A percentile compares a stretch with the other conserved stretches of the same genome.
These are phyloP conservation scores for Vanrija pseudolonga DNA, from an alignment of 1,284 basidiomycete genomes.

Conservation along the genomic window DNA sequence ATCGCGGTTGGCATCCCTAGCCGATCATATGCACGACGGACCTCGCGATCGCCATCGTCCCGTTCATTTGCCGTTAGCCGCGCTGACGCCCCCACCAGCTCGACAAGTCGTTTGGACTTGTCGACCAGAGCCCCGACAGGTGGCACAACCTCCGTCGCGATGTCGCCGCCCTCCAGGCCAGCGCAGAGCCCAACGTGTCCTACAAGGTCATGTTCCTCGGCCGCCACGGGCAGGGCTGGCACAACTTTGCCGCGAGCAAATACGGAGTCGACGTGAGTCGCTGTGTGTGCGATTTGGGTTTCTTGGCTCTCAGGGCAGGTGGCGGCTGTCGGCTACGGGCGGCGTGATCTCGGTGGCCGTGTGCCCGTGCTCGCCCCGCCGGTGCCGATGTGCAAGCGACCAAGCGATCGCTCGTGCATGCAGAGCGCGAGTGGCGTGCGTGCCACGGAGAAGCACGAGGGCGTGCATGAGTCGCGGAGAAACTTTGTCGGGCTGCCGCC, in stretches of 20 bases:
- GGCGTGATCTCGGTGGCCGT: too few relatives aligned
- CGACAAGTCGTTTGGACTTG: conserved; percentile 37
- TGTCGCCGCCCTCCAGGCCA: conserved; percentile 31
- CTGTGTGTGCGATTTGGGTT: not conserved
- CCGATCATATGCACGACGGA: not conserved
- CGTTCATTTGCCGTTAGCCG: not conserved
- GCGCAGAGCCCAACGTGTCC: conserved; percentile 32
- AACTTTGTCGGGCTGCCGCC: too few relatives aligned
- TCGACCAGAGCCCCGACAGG: conserved; percentile 36
- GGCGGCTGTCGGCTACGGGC: too few relatives aligned
- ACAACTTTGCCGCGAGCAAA: conserved; percentile 60
- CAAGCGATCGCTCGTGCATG: too few relatives aligned
- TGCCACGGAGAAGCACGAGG: too few relatives aligned
- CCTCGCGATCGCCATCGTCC: not conserved
- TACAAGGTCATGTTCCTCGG: conserved; percentile 49
- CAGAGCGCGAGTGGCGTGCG: too few relatives aligned
- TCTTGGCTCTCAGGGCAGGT: too few relatives aligned
- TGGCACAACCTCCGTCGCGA: conserved; percentile 39
- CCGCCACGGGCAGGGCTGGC: conserved; percentile 48
- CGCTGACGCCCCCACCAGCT: conserved; percentile 24
- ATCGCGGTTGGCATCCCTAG: too few relatives aligned
- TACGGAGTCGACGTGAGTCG: conserved; percentile 61
- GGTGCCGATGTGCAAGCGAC: too few relatives aligned
- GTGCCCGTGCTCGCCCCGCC: too few relatives aligned
- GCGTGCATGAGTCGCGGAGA: too few relatives aligned